These are phyloP conservation scores for Pulveroboletus ravenelii DNA, from an alignment of 768 basidiomycete genomes.

Conservation along the genomic window DNA sequence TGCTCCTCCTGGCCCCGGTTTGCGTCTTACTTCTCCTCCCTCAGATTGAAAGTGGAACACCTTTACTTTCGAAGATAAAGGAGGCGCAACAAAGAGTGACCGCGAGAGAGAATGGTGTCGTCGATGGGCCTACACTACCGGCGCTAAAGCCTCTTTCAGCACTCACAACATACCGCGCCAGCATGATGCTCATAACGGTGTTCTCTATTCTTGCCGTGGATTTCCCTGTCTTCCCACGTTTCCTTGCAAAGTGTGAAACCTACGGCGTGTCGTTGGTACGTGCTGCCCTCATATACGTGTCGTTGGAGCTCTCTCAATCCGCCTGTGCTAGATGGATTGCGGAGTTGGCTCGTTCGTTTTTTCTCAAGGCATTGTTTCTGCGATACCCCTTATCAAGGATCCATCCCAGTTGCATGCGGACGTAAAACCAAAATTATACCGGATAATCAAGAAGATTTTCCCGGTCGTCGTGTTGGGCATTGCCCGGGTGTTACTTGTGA, in stretches of 20 bases:
- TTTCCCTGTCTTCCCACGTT: constrained; percentile 86
- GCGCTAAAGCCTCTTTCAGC: constrained; percentile 56
- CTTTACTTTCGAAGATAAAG: constrained; percentile 44
- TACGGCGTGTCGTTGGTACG: constrained; percentile 90
- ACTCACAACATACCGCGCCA: constrained; percentile 82
- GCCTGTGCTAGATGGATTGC: constrained; percentile 77
- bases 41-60: constrained; percentile 40
- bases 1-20: constrained; percentile 44
- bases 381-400: constrained; percentile 70
- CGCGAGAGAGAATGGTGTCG: not conserved
- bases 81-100: not conserved
- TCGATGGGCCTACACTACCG: not conserved
- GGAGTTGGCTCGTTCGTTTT: constrained; percentile 98
- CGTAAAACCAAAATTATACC: constrained; percentile 45
- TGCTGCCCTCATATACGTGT: constrained; percentile 6
- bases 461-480: constrained; percentile 74
- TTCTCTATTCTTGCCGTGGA: constrained; percentile 94
- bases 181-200: constrained; percentile 93
- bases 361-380: constrained; percentile 90
- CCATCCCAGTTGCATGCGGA: constrained; percentile 49
- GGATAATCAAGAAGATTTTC: constrained; percentile 50
- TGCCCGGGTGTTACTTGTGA: constrained; percentile 77
- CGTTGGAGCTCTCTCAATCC: not conserved
- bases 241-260: constrained; percentile 87
- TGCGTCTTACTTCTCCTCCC: constrained; percentile 41